Evolutionary conservation across 1,139 yeast species (phyloP).

Genomic region (Yamadazyma epiphylla): DNA sequence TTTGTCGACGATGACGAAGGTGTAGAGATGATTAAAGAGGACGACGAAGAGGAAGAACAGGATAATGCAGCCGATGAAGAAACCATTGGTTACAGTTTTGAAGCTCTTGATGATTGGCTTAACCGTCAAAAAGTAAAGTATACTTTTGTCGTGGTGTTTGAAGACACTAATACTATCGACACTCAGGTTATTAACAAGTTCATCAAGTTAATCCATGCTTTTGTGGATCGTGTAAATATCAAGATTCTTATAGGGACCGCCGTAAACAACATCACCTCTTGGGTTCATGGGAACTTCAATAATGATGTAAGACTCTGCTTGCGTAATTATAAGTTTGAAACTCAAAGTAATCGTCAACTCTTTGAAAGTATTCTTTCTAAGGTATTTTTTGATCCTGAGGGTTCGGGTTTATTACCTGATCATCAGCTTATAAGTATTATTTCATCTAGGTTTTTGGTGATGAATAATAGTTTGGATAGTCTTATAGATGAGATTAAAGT

Average conservation of each 20-base stretch:
- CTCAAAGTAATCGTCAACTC: constrained; percentile 37
- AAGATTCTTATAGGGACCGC: constrained; percentile 53
- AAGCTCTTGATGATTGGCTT: not conserved
- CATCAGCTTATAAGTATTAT: constrained; percentile 32
- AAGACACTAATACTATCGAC: constrained; percentile 62
- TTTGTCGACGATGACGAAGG: constrained; percentile 4
- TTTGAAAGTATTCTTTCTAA: constrained; percentile 37
- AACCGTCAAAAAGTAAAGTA: not conserved
- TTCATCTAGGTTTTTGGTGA: constrained; percentile 34
- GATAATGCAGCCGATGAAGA: constrained; percentile 9
- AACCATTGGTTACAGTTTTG: constrained; percentile 4
- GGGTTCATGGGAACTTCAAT: constrained; percentile 34
- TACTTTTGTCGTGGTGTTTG: constrained; percentile 41
- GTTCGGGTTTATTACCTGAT: constrained; percentile 14
- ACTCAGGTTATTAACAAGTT: constrained; percentile 48
- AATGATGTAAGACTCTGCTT: constrained; percentile 29
- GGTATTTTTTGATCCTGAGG: constrained; percentile 25
- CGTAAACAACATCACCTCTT: constrained; percentile 33
- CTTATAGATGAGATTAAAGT: constrained; percentile 53
- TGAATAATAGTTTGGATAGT: constrained; percentile 50
- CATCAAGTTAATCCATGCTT: constrained; percentile 42
- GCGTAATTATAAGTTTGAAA: constrained; percentile 40
- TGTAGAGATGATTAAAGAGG: constrained; percentile 4
- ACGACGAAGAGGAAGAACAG: constrained; percentile 5
- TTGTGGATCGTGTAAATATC: constrained; percentile 34